Conservation (phyloP, 768 basidiomycete genomes). For the Lactarius pseudohatsudake region DNA sequence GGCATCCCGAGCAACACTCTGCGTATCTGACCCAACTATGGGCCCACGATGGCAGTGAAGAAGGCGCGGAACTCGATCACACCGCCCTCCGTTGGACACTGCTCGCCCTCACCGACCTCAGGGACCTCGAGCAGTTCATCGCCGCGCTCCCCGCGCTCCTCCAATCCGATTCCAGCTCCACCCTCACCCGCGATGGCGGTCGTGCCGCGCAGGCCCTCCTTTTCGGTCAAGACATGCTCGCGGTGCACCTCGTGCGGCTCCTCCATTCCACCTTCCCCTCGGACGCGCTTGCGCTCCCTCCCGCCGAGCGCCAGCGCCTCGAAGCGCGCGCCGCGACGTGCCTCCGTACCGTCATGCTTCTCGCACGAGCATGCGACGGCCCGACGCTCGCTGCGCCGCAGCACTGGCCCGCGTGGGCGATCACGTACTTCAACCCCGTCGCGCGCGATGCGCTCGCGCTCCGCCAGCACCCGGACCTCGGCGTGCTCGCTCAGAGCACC, state of each 20-base stretch:
- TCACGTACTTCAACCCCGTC: conserved; percentile 15
- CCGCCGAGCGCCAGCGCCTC: conserved; percentile 10
- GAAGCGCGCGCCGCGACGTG: conserved; percentile 11
- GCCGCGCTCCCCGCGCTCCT: conserved; percentile 13
- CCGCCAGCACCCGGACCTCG: background rate
- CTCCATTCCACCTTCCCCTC: conserved; percentile 14
- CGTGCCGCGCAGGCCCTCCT: conserved; percentile 13
- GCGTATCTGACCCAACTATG: conserved; percentile 10
- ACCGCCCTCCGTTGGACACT: conserved; percentile 24
- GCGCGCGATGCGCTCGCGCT: conserved; percentile 11
- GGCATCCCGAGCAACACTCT: conserved; percentile 4
- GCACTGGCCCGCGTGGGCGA: conserved; percentile 13
- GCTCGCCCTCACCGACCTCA: conserved; percentile 10
- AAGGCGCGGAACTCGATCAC: conserved; percentile 21
- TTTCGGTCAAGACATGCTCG: conserved; percentile 19
- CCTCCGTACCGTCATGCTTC: conserved; percentile 10
- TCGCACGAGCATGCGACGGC: conserved; percentile 11
- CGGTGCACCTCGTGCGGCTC: conserved; percentile 7
- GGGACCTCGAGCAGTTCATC: conserved; percentile 20
- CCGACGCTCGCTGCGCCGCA: background rate
- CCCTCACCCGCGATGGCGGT: background rate
- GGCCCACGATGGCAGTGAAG: background rate
- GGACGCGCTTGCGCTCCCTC: background rate
- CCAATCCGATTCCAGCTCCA: conserved; percentile 8
- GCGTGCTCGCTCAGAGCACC: conserved; percentile 9